Percentiles rank a stretch among this genome's conserved stretches.
phyloP scores from a whole-genome alignment of 2,329 filamentous ascomycete genomes.

The Curvularia sp. region DNA sequence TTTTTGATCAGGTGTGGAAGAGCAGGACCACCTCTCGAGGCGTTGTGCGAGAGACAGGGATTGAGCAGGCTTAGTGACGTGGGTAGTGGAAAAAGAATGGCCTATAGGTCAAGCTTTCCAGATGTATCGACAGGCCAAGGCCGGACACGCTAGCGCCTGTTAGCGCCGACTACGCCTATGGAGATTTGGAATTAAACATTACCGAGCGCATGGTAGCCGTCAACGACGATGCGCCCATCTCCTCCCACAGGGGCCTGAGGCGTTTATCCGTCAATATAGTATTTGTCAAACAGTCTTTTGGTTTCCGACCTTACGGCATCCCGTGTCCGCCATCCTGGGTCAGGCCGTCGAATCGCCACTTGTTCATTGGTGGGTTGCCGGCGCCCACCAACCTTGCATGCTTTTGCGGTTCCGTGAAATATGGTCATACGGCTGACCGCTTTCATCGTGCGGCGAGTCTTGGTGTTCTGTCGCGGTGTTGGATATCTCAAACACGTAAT shows the following conservation, averaged over 20 bases:
- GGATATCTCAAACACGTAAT: background rate
- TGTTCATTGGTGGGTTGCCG: constrained; percentile 23
- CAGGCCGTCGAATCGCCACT: constrained; percentile 11
- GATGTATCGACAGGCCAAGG: constrained; percentile 19
- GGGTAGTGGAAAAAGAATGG: constrained; percentile 1
- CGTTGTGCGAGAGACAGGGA: background rate
- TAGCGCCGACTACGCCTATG: constrained; percentile 28
- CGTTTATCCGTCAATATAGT: background rate
- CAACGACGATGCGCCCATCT: constrained; percentile 8
- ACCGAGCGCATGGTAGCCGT: constrained; percentile 19
- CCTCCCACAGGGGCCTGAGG: constrained; percentile 7
- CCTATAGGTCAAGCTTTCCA: constrained; percentile 9
- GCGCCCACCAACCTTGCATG: constrained; percentile 6
- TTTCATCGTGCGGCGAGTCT: background rate
- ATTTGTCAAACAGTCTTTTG: constrained; percentile 32
- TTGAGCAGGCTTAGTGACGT: background rate
- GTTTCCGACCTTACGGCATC: constrained; percentile 5
- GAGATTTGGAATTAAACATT: constrained; percentile 43
- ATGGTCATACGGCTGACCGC: constrained; percentile 3
- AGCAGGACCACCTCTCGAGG: background rate
- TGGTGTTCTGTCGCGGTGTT: constrained; percentile 4
- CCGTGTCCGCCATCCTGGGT: constrained; percentile 10
- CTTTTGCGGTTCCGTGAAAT: constrained; percentile 1
- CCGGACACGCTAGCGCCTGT: constrained; percentile 17
- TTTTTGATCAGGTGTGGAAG: constrained; percentile 5